phyloP scores from a whole-genome alignment of 2,329 filamentous ascomycete species.

The Penicillium sp. region DNA sequence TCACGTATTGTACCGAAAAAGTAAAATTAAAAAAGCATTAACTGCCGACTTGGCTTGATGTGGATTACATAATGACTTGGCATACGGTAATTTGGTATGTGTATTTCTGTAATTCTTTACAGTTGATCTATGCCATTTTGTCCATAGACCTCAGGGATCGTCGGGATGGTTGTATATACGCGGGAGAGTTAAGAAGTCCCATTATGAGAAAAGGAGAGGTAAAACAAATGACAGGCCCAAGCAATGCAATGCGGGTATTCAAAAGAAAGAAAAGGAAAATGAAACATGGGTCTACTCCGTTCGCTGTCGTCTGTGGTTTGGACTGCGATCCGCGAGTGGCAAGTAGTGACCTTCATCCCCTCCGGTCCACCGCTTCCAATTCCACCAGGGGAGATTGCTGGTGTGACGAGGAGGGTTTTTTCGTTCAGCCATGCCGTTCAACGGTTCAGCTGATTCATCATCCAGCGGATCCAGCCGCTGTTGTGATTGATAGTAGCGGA shows the following conservation, averaged over 20 bases:
- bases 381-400: constrained; percentile 30
- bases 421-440: constrained; percentile 18
- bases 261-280: not conserved
- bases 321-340: constrained; percentile 26
- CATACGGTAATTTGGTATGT: constrained; percentile 1
- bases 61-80: not conserved
- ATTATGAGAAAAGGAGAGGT: not conserved
- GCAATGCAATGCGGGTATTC: constrained; percentile 2
- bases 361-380: constrained; percentile 30
- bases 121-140: not conserved
- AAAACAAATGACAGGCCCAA: not conserved
- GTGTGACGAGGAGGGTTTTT: constrained; percentile 13
- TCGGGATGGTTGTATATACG: not conserved
- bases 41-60: constrained; percentile 9
- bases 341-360: constrained; percentile 24
- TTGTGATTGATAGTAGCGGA: constrained; percentile 10
- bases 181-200: not conserved
- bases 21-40: not conserved
- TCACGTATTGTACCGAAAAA: not conserved
- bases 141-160: not conserved
- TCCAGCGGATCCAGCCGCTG: constrained; percentile 7
- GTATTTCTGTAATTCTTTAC: constrained; percentile 10
- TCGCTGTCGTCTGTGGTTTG: constrained; percentile 8
- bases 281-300: constrained; percentile 8
- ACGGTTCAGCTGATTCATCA: constrained; percentile 18